Evolutionary conservation across 176 grass and related monocot genomes (phyloP).

Genomic region (Zizania latifolia): DNA sequence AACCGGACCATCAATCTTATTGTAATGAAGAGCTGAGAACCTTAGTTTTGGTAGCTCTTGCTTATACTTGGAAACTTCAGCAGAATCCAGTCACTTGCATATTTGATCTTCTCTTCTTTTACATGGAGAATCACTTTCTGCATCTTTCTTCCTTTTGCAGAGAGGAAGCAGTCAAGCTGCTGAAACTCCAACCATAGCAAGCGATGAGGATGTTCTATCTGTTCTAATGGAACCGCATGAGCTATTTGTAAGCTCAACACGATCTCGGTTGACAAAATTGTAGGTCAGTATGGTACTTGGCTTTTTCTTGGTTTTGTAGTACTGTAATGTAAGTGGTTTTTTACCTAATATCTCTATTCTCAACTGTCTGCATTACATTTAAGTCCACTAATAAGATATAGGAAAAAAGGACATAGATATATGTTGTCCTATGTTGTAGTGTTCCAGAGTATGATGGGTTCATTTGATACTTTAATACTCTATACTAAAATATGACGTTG

Average conservation of each 20-base stretch:
- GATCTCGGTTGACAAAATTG: constrained; percentile 77
- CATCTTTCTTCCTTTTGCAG: constrained; percentile 35
- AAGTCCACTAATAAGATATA: not conserved
- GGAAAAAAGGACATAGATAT: not conserved
- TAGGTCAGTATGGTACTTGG: constrained; percentile 43
- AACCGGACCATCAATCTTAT: not conserved
- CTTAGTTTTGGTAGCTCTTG: not conserved
- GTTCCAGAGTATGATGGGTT: not conserved
- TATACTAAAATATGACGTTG: constrained; percentile 4
- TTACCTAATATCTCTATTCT: not conserved
- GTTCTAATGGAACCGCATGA: constrained; percentile 71
- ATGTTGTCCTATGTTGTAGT: not conserved
- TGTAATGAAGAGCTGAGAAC: not conserved
- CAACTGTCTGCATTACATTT: not conserved
- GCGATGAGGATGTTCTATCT: constrained; percentile 73
- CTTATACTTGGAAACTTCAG: constrained; percentile 14
- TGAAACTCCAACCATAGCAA: constrained; percentile 50
- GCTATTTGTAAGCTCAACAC: constrained; percentile 62
- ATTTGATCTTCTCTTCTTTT: constrained; percentile 16
- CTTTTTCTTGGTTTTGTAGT: not conserved
- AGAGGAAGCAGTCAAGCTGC: constrained; percentile 48
- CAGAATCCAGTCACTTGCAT: not conserved
- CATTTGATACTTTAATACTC: not conserved
- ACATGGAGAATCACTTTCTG: not conserved
- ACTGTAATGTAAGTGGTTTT: not conserved